These are phyloP conservation scores for Thelephora terrestris DNA, from an alignment of 1,284 basidiomycete species.

Conservation along the genomic window DNA sequence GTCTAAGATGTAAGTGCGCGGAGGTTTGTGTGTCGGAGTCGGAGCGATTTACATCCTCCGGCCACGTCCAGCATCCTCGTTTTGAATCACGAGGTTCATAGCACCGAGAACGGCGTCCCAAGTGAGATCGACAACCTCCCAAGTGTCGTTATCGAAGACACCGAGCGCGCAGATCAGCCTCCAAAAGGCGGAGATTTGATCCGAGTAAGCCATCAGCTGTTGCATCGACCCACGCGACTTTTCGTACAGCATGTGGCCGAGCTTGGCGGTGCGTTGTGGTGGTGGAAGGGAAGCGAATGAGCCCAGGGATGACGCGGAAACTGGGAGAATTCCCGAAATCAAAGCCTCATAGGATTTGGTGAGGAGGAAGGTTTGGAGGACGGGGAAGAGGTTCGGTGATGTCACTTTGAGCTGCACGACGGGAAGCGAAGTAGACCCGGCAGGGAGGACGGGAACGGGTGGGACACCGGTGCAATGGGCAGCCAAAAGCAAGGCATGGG, in stretches of 20 bases:
- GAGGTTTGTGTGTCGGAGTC: too few species aligned
- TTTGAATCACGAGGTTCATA: constrained; percentile 15
- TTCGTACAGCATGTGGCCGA: neutral
- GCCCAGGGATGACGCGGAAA: constrained; percentile 22
- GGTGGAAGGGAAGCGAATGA: constrained; percentile 10
- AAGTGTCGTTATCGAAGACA: constrained; percentile 43
- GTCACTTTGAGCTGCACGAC: constrained; percentile 59
- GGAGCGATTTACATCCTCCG: neutral
- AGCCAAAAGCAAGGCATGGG: constrained; percentile 46
- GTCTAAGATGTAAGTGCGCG: too few species aligned
- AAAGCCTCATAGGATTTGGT: constrained; percentile 44
- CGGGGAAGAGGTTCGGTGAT: constrained; percentile 53
- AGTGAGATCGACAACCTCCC: constrained; percentile 46
- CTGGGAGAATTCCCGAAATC: constrained; percentile 41
- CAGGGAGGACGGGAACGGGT: constrained; percentile 19
- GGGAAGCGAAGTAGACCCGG: constrained; percentile 36
- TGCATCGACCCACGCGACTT: constrained; percentile 16
- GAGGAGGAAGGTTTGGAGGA: constrained; percentile 58
- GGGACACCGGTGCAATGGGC: constrained; percentile 44
- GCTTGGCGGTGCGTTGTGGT: constrained; percentile 9
- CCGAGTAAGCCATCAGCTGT: constrained; percentile 32
- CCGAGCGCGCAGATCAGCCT: constrained; percentile 56
- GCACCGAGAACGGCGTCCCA: constrained; percentile 50
- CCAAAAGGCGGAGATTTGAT: constrained; percentile 50
- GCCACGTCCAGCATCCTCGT: neutral